phyloP scores from a whole-genome alignment of 345 rosid genomes.

The Mercurialis annua region DNA sequence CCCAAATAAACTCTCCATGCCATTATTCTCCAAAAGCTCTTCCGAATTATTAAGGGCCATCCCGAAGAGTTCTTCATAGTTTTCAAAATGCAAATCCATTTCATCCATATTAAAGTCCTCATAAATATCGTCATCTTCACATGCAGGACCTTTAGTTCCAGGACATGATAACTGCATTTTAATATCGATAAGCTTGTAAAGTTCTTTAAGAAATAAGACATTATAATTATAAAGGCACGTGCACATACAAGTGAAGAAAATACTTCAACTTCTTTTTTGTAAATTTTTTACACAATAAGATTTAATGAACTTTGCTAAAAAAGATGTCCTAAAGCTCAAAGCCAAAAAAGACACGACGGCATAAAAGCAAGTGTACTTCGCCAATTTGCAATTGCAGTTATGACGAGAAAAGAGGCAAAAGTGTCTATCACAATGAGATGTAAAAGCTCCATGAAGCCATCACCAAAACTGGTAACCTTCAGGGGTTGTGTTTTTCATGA shows the following conservation, averaged over 20 bases:
- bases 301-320: not conserved
- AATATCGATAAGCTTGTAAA: constrained; percentile 15
- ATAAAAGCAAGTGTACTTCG: not conserved
- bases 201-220: not conserved
- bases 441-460: not conserved
- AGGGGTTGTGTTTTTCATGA: not conserved
- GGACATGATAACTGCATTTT: constrained; percentile 44
- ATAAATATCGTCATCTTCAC: constrained; percentile 55
- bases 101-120: constrained; percentile 74
- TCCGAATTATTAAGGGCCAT: constrained; percentile 66
- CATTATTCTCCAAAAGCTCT: constrained; percentile 79
- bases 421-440: not conserved
- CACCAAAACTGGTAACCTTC: not conserved
- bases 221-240: not conserved
- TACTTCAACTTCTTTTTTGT: not conserved
- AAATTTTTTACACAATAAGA: not conserved
- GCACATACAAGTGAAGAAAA: not conserved
- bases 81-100: constrained; percentile 76
- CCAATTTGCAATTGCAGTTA: not conserved
- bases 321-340: not conserved
- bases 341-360: not conserved
- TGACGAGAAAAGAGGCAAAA: not conserved
- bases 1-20: constrained; percentile 79
- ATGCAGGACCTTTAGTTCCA: constrained; percentile 39
- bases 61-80: constrained; percentile 97